phyloP scores from a whole-genome alignment of 305 asterid species.

The Fraxinus greggii region DNA sequence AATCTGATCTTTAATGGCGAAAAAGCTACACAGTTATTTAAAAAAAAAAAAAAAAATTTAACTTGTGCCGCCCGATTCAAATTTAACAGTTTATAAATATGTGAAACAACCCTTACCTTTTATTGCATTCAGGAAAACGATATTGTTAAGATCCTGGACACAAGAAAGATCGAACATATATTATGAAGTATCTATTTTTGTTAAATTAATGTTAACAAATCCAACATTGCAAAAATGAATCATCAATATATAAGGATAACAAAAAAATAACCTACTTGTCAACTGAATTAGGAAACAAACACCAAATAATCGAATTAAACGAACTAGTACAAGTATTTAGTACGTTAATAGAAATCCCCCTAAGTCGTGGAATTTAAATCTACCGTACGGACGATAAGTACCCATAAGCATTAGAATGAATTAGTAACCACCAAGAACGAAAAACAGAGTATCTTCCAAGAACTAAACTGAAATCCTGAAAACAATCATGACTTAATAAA shows the following conservation, averaged over 20 bases:
- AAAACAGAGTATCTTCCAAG: neutral
- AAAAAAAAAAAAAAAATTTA: neutral
- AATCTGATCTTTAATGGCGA: conserved; percentile 62
- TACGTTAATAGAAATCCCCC: neutral
- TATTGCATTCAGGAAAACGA: conserved; percentile 46
- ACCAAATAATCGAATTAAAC: neutral
- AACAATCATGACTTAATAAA: neutral
- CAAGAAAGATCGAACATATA: neutral
- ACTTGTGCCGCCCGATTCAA: neutral
- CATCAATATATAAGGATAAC: neutral
- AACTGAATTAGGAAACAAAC: neutral
- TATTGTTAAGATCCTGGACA: conserved; percentile 56
- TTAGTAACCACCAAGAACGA: neutral
- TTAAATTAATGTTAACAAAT: neutral
- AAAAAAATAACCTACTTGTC: neutral
- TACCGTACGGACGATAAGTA: neutral
- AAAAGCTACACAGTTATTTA: conserved; percentile 43
- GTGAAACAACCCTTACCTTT: conserved; percentile 41
- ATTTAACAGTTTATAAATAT: neutral
- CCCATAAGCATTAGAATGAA: neutral
- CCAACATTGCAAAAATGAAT: neutral
- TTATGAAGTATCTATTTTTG: neutral
- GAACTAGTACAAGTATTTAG: neutral
- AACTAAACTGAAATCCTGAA: neutral
- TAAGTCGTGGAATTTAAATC: neutral